Base-by-base conservation (phyloP, 495 filamentous ascomycete species). In the Penicillium odoratum region DNA sequence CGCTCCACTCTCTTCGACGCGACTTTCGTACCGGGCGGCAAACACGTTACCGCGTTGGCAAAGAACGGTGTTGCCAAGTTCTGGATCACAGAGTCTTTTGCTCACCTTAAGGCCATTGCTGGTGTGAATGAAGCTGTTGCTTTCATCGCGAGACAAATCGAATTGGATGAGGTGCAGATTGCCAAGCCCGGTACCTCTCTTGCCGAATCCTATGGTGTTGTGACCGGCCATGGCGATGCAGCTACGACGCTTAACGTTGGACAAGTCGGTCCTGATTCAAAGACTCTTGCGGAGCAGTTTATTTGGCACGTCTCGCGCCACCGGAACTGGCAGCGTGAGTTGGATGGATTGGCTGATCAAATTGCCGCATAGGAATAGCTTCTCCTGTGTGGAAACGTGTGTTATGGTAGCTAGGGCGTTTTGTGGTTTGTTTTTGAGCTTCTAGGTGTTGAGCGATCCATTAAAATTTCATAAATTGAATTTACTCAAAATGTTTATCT, bases 1-100 rank as follows among this genome's bases (percentile, higher is more conserved):
- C 87, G 91, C 38, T 90, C 86, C 4, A 96, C 91, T 4, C 83
- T 96, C 74, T 93, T 96, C 61, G 93, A 96, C 66, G 85, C 91
- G 1, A 67, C 91, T 30, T 93, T 92, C 66, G 77, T 96, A 18
- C 90, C 90, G 16, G 89, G 90, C 16, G 91, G 91, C 0, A 77
- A 79, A 0, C 78, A 91, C 53, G 79, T 88, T 18, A 78, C 79
- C 16, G 44, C 45, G 1, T 79, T 96, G 5, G 70, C 80, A 36
- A 85, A 85, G 74, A 90, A 84, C 54, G 92, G 92, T 5, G 83
- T 91, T 21, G 90, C 88, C 2, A 74, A 91, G 51, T 88, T 93
- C 75, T 96, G 88, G 89, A 76, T 96, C 25, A 82, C 90, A 55
- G 90, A 95, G 71, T 86, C 90, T 0, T 95, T 92, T 65, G 85